phyloP scores from a whole-genome alignment of 2,329 filamentous ascomycete species.

The Hypoxylon sp. region DNA sequence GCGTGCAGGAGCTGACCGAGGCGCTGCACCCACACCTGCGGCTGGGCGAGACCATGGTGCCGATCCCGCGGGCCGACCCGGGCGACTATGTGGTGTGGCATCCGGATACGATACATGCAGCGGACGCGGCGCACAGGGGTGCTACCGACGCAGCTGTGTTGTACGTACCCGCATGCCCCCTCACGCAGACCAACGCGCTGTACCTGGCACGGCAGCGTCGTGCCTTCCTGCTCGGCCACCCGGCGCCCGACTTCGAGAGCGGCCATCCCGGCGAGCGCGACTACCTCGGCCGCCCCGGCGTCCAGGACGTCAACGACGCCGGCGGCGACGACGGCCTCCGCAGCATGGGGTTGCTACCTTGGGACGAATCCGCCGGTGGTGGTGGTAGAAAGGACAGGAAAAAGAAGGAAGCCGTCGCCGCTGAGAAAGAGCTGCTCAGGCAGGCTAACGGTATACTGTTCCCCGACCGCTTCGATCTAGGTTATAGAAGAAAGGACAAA shows the following conservation, averaged over 20 bases:
- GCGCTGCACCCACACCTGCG: slow-evolving; percentile 74
- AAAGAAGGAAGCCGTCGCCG: background rate
- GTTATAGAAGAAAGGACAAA: no score
- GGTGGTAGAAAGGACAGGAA: background rate
- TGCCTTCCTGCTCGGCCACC: slow-evolving; percentile 71
- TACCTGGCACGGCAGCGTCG: slow-evolving; percentile 76
- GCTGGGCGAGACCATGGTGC: slow-evolving; percentile 72
- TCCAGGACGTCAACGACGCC: slow-evolving; percentile 49
- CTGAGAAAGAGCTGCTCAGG: slow-evolving; percentile 33
- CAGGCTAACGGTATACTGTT: no score
- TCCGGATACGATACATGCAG: slow-evolving; percentile 80
- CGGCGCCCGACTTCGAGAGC: slow-evolving; percentile 74
- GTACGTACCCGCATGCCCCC: slow-evolving; percentile 86
- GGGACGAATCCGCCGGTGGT: slow-evolving; percentile 38
- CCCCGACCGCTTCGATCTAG: no score
- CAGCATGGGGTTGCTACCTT: slow-evolving; percentile 55
- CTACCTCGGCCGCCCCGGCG: slow-evolving; percentile 58
- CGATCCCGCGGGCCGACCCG: slow-evolving; percentile 70
- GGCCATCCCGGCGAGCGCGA: slow-evolving; percentile 50
- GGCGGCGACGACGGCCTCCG: slow-evolving; percentile 48
- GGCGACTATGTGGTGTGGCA: slow-evolving; percentile 86
- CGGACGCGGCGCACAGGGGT: slow-evolving; percentile 78
- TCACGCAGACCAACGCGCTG: slow-evolving; percentile 76
- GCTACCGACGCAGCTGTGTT: slow-evolving; percentile 76
- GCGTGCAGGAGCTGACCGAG: slow-evolving; percentile 71